Conservation (phyloP, 164 flowering plant genomes). For the Warburgia ugandensis region DNA sequence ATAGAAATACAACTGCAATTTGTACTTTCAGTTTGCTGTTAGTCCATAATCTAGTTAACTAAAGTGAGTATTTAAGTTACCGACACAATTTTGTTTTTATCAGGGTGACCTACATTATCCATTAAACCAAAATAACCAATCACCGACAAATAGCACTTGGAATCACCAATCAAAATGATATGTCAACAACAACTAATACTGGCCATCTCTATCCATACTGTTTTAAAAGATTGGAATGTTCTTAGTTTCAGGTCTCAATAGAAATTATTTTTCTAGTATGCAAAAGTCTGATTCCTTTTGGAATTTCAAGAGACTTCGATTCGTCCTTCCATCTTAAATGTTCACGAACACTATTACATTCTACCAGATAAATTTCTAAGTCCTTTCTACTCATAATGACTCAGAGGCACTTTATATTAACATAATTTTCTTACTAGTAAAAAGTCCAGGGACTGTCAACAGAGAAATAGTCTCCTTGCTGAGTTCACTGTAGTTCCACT, state of each 20-base stretch:
- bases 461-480: no score
- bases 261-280: background rate
- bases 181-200: background rate
- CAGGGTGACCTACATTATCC: background rate
- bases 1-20: constrained; percentile 4
- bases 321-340: no score
- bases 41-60: background rate
- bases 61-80: constrained; percentile 5
- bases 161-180: background rate
- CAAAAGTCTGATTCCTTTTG: no score
- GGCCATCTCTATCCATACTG: background rate
- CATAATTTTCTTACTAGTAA: no score
- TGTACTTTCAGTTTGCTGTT: constrained; percentile 7
- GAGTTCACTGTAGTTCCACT: no score
- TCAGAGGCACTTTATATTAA: no score
- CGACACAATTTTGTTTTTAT: background rate
- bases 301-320: no score
- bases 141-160: background rate
- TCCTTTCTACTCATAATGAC: no score
- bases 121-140: background rate
- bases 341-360: no score
- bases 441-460: no score
- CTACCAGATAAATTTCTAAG: no score
- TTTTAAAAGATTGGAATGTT: constrained; percentile 8
- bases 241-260: background rate